Evolutionary conservation across 768 basidiomycete species (phyloP).

Genomic region (Suillus luteus): DNA sequence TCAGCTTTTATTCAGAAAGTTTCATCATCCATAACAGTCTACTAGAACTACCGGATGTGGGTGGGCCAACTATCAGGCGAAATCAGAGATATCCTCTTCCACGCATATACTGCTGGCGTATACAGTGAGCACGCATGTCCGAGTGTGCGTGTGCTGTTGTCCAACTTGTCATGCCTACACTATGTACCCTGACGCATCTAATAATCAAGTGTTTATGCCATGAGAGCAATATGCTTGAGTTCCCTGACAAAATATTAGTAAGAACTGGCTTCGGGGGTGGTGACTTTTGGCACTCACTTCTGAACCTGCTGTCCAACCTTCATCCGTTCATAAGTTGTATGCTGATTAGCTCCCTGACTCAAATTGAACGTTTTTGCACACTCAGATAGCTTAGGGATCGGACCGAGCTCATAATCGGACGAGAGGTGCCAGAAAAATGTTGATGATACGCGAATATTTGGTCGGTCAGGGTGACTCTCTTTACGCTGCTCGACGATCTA

Average conservation of each 20-base stretch:
- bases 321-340: conserved; percentile 62
- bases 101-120: background rate
- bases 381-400: conserved; percentile 55
- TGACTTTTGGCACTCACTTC: conserved; percentile 48
- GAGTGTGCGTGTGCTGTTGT: no score
- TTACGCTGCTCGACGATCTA: conserved; percentile 69
- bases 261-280: conserved; percentile 10
- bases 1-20: no score
- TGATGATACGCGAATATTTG: conserved; percentile 91
- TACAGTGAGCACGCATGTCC: background rate
- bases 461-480: conserved; percentile 65
- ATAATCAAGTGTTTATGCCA: conserved; percentile 50
- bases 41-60: no score
- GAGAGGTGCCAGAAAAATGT: conserved; percentile 96
- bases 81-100: background rate
- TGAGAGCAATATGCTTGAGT: conserved; percentile 77
- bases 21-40: no score
- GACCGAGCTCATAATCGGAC: conserved; percentile 77
- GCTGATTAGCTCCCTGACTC: conserved; percentile 35
- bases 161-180: background rate
- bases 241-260: conserved; percentile 50
- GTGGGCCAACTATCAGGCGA: background rate
- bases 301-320: conserved; percentile 90
- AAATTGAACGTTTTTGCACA: conserved; percentile 46
- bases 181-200: background rate